These are phyloP conservation scores for Xylaria flabelliformis DNA, from an alignment of 495 filamentous ascomycete species.

Conservation along the genomic window DNA sequence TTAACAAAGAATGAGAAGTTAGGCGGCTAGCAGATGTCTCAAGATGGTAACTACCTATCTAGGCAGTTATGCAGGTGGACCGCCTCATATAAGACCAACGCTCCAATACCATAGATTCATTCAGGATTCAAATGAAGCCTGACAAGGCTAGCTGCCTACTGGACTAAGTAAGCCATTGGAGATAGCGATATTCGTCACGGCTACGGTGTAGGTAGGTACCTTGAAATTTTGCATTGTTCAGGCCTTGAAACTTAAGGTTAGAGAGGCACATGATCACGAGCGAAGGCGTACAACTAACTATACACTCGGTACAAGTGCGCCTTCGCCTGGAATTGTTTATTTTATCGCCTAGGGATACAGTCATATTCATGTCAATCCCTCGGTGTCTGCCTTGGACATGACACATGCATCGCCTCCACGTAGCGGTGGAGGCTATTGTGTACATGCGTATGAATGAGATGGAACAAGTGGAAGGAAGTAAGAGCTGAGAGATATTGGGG, in stretches of 20 bases:
- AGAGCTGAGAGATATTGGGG: neutral
- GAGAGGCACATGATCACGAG: neutral
- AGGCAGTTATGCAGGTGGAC: neutral
- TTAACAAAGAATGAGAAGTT: neutral
- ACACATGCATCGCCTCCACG: neutral
- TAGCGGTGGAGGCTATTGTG: neutral
- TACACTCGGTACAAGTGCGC: neutral
- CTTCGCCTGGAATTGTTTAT: neutral
- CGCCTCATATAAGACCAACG: neutral
- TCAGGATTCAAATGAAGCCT: neutral
- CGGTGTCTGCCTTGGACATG: conserved; percentile 2
- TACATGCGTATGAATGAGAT: neutral
- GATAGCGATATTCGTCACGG: neutral
- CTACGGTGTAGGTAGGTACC: neutral
- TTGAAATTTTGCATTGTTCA: neutral
- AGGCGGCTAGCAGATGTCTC: neutral
- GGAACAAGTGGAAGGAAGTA: neutral
- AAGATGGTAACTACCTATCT: neutral
- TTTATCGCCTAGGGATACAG: neutral
- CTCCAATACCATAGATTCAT: neutral
- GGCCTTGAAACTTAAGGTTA: neutral
- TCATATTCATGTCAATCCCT: neutral
- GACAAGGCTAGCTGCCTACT: neutral
- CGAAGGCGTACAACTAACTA: neutral
- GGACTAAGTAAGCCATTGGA: neutral